Evolutionary conservation across 1,139 yeast genomes (phyloP).

Genomic region (Taphrina confusa): DNA sequence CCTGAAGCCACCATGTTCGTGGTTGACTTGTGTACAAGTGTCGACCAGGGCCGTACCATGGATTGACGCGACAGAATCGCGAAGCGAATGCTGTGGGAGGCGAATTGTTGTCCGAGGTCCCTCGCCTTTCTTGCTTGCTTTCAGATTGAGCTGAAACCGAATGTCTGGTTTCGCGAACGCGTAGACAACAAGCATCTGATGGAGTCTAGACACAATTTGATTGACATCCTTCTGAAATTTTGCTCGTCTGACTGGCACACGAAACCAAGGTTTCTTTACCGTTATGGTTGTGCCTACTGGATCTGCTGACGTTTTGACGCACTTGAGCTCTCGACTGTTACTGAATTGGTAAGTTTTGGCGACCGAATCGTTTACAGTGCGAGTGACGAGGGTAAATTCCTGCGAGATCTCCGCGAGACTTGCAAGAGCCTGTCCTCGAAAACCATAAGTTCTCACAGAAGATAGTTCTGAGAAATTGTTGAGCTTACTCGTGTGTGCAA

Average conservation of each 20-base stretch:
- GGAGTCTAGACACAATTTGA: slow-evolving; percentile 44
- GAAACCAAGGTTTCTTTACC: slow-evolving; percentile 46
- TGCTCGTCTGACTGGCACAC: slow-evolving; percentile 48
- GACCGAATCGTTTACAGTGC: slow-evolving; percentile 44
- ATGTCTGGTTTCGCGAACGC: slow-evolving; percentile 46
- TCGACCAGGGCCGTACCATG: slow-evolving; percentile 34
- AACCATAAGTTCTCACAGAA: slow-evolving; percentile 56
- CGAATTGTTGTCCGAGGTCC: slow-evolving; percentile 27
- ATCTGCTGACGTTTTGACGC: slow-evolving; percentile 37
- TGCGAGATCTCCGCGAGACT: slow-evolving; percentile 49
- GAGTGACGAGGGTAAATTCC: slow-evolving; percentile 46
- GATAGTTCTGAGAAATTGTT: slow-evolving; percentile 51
- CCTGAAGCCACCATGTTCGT: slow-evolving; percentile 23
- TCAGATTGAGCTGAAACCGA: slow-evolving; percentile 45
- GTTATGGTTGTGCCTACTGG: slow-evolving; percentile 49
- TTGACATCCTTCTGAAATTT: slow-evolving; percentile 43
- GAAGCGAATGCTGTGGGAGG: slow-evolving; percentile 36
- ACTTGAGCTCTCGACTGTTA: slow-evolving; percentile 44
- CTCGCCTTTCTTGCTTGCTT: slow-evolving; percentile 33
- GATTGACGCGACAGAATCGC: slow-evolving; percentile 35
- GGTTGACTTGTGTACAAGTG: slow-evolving; percentile 37
- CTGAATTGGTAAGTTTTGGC: slow-evolving; percentile 50
- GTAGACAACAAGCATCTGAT: slow-evolving; percentile 45
- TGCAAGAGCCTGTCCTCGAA: slow-evolving; percentile 67
- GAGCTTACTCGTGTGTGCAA: slow-evolving; percentile 63